Base-by-base conservation (phyloP, 1,139 yeast genomes). In the Suhomyces maxii region DNA sequence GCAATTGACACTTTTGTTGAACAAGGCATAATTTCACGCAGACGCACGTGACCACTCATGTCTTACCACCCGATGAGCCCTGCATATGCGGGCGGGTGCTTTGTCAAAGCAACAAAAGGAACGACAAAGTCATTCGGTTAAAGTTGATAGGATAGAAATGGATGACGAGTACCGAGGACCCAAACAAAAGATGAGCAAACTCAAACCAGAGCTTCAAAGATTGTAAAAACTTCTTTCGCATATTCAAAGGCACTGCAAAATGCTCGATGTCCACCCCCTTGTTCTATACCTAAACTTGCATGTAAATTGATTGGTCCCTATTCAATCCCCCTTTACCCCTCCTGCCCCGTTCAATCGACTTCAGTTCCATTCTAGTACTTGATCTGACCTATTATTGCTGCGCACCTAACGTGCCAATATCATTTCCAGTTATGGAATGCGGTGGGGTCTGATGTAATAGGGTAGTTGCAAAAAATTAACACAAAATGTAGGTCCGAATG, bases 321-420 rank as follows among this genome's bases (percentile, higher is more conserved):
- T 2, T 18, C 3, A 18, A 18, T 18, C 23, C 23, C 23, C 23
- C 23, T 18, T 18, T 18, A 18, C 23, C 23, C 4, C 23, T 4
- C 18, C 4, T 18, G 18, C 38, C 45, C 45, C 39, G 23, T 34
- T 38, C 39, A 41, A 39, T 39, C 41, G 36, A 33, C n/a, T 18
- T 36, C 33, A 35, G 28, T 36, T 36, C 46, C 39, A 14, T 26
- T 39, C 38, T 36, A 35, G 42, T 34, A 12, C 10, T 23, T 23
- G 11, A 30, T 39, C 35, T 33, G 38, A 37, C 30, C 26, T 10
- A 23, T 23, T 13, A 30, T 43, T 43, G 46, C 46, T 43, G 32
- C 39, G 39, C 26, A 31, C 11, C 39, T 39, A 37, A 39, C 41
- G 34, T 39, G 13, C 42, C 39, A 36, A 39, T 43, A 39, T 25